Conservation (phyloP, 768 basidiomycete species). For the Lactifluus pinguis region DNA sequence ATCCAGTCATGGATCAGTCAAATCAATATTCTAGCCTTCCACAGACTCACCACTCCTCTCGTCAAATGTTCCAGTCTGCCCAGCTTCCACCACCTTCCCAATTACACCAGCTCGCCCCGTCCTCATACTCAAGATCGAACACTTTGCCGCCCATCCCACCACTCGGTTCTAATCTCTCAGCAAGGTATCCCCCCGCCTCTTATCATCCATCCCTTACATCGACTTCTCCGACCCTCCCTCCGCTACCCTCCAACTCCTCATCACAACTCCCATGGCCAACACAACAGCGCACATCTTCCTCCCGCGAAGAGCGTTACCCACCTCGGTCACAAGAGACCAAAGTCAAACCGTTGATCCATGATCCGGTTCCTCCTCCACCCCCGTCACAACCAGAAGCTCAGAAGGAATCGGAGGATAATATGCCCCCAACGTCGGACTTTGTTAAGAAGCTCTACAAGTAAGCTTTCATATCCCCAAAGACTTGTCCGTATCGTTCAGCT, state of each 20-base stretch:
- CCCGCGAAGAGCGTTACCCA: conserved; percentile 29
- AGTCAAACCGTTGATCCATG: conserved; percentile 18
- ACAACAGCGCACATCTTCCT: conserved; percentile 27
- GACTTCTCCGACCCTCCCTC: conserved; percentile 25
- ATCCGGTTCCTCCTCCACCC: conserved; percentile 14
- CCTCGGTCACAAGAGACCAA: conserved; percentile 23
- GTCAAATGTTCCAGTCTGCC: conserved; percentile 34
- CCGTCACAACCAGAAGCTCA: conserved; percentile 16
- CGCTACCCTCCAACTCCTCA: conserved; percentile 22
- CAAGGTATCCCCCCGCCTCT: conserved; percentile 29
- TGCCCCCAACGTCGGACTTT: conserved; percentile 88
- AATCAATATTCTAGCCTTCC: conserved; percentile 19
- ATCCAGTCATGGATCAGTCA: conserved; percentile 23
- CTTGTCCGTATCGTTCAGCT: not conserved
- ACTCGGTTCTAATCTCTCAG: conserved; percentile 22
- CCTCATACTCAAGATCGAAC: conserved; percentile 30
- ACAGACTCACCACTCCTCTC: conserved; percentile 22
- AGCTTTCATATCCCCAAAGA: conserved; percentile 19
- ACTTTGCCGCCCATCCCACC: conserved; percentile 34
- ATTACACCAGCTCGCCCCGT: conserved; percentile 30
- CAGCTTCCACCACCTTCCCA: conserved; percentile 39
- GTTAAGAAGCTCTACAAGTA: conserved; percentile 93
- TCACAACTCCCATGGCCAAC: conserved; percentile 27
- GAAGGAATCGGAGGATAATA: conserved; percentile 46
- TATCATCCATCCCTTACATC: conserved; percentile 29